Conservation (phyloP, 352 stramenopile species). For the Elongisporangium anandrum region DNA sequence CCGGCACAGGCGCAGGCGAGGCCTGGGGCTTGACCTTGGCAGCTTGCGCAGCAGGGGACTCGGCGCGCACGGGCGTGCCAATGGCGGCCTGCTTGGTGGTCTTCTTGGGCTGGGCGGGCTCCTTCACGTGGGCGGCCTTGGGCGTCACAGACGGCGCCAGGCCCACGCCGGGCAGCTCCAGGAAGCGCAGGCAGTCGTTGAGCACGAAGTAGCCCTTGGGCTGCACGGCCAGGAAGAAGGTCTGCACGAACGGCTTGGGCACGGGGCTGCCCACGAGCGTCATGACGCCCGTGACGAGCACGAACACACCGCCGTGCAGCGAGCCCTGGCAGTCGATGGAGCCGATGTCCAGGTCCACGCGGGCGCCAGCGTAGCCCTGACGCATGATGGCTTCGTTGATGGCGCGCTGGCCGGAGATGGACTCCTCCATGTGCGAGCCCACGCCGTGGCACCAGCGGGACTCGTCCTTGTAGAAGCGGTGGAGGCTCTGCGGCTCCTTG, state of each 20-base stretch:
- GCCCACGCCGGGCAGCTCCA: constrained; percentile 45
- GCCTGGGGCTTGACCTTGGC: constrained; percentile 4
- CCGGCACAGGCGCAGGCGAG: constrained; percentile 2
- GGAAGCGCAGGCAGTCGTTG: constrained; percentile 84
- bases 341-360: constrained; percentile 74
- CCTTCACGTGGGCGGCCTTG: constrained; percentile 13
- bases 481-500: constrained; percentile 78
- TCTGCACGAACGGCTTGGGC: constrained; percentile 83
- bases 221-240: constrained; percentile 85
- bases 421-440: constrained; percentile 78
- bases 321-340: constrained; percentile 86
- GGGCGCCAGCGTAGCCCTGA: constrained; percentile 68
- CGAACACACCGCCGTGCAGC: constrained; percentile 63
- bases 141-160: constrained; percentile 11
- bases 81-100: constrained; percentile 33
- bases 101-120: constrained; percentile 18
- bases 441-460: constrained; percentile 75
- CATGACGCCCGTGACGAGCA: constrained; percentile 86
- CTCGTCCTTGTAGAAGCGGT: constrained; percentile 89
- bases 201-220: constrained; percentile 87
- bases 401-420: constrained; percentile 65
- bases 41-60: constrained; percentile 11
- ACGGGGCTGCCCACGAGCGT: constrained; percentile 44
- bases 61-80: constrained; percentile 22
- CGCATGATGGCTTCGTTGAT: constrained; percentile 85